A percentile compares a stretch with the other conserved stretches of the same genome.
phyloP scores from a whole-genome alignment of 129 eudicot species.

The Lactuca saligna region DNA sequence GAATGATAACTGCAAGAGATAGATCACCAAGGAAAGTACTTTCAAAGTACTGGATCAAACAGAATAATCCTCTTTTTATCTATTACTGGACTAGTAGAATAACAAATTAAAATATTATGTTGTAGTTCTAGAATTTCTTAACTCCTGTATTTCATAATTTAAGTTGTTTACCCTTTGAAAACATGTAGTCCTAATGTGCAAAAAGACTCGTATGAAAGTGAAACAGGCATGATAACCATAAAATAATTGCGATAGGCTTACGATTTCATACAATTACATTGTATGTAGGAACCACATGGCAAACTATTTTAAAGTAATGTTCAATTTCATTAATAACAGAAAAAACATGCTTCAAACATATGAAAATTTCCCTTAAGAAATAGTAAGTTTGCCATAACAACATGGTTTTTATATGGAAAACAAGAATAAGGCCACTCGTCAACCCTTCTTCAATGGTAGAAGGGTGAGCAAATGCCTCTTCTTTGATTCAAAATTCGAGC shows the following conservation, averaged over 20 bases:
- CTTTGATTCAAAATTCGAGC: background rate
- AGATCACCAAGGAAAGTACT: too few species aligned
- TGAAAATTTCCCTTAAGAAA: background rate
- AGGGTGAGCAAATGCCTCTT: background rate
- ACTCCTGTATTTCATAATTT: too few species aligned
- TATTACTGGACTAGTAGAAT: too few species aligned
- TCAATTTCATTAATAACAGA: background rate
- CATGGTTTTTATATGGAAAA: background rate
- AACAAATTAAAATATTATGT: too few species aligned
- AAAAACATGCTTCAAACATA: background rate
- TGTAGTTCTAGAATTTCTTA: too few species aligned
- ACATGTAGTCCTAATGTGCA: background rate
- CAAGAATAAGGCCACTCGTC: background rate
- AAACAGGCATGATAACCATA: too few species aligned
- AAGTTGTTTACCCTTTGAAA: background rate
- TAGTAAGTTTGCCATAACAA: background rate
- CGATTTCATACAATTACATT: background rate
- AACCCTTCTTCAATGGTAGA: background rate
- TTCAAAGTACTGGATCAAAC: too few species aligned
- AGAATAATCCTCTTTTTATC: too few species aligned
- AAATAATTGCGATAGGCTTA: background rate
- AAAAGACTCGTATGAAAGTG: background rate
- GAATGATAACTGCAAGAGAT: too few species aligned
- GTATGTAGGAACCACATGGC: background rate
- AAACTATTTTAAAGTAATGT: background rate